Evolutionary conservation across 2,329 filamentous ascomycete species (phyloP), one percentile per base, ranked within the genome.

Genomic region (Trichoderma atroviride): DNA sequence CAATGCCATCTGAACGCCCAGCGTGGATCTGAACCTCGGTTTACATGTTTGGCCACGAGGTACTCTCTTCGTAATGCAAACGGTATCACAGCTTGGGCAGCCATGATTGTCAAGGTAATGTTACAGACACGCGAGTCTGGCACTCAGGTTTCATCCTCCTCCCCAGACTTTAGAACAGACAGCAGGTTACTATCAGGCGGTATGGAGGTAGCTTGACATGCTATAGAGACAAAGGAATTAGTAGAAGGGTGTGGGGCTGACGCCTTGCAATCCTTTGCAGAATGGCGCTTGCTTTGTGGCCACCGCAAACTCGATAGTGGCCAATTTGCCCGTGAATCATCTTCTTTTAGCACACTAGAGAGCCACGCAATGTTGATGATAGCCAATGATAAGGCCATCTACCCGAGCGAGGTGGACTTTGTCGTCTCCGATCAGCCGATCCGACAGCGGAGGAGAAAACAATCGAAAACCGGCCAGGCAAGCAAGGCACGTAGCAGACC

Each of bases 341-440:
- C 43, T 57, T 33, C 22, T 59, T 61, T 58, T 43, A 40, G 52
- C 29, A 56, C 52, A 50, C 47, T 43, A 57, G 47, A 50, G 22
- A 53, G 61, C 52, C 40, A 64, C 58, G 40, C 59, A 68, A 68
- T 64, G 70, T 70, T 62, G 58, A 47, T 58, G 70, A 37, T 70
- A 70, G 69, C 76, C 76, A 78, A 78, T 78, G 67, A 73, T 70
- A 74, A 68, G 16, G 58, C 57, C 57, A 73, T 71, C 31, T 76
- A 78, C 75, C 75, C 77, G 77, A 76, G 76, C 71, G 69, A 72
- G 72, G 73, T 70, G 69, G 67, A 52, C 50, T 70, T 61, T 65
- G 60, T 50, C 60, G 66, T 70, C 55, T 69, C 61, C 61, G 57
- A 56, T 69, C 69, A 69, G 61, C 59, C 67, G 69, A 69, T 69